Evolutionary conservation across 2,329 filamentous ascomycete species (phyloP).

Genomic region (Pestalotiopsis sp.): DNA sequence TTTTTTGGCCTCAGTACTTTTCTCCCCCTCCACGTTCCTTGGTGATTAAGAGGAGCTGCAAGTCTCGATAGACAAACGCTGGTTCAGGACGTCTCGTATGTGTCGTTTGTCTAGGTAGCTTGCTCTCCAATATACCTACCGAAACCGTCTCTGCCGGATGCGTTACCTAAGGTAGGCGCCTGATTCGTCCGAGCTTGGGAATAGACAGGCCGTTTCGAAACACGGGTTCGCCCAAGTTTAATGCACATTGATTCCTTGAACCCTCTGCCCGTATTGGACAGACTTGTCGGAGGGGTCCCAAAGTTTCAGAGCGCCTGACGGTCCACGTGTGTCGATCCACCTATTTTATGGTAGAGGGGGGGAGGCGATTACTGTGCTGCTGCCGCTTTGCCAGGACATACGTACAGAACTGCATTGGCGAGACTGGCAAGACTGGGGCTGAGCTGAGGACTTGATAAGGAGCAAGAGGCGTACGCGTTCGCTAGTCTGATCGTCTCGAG

Average conservation of each 20-base stretch:
- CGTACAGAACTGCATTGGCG: too few species aligned
- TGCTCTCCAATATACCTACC: background rate
- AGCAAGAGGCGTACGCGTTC: background rate
- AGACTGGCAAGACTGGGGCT: background rate
- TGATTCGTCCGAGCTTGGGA: background rate
- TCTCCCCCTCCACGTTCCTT: background rate
- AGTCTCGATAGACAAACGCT: too few species aligned
- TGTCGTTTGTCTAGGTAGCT: too few species aligned
- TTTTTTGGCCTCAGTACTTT: background rate
- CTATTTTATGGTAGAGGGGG: background rate
- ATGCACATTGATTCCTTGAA: background rate
- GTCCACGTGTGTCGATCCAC: background rate
- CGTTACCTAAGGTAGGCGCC: background rate
- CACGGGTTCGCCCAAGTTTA: background rate
- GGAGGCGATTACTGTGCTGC: too few species aligned
- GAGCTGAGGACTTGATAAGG: background rate
- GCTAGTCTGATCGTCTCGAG: conserved; percentile 7
- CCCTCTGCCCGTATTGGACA: too few species aligned
- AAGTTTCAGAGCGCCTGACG: background rate
- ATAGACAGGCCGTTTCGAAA: background rate
- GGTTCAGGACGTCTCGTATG: too few species aligned
- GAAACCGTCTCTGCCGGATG: background rate
- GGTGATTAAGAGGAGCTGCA: too few species aligned
- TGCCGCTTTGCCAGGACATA: too few species aligned
- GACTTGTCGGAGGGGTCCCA: background rate